phyloP scores from a whole-genome alignment of 805 yeast species.

The Danielia reshetovae region DNA sequence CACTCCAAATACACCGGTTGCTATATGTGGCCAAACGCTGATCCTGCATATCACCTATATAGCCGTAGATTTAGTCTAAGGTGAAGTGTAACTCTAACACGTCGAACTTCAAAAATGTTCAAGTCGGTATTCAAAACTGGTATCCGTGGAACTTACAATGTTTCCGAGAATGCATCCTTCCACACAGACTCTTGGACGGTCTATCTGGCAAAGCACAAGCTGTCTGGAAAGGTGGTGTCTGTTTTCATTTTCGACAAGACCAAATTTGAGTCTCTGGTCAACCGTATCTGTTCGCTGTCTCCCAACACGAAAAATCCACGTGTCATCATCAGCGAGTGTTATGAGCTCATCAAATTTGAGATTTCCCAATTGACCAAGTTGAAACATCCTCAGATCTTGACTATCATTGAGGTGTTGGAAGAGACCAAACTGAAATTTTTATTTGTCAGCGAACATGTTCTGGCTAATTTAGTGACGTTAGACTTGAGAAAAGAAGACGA shows the following conservation, averaged over 20 bases:
- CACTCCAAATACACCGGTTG: too few relatives aligned
- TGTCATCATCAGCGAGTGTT: slow-evolving; percentile 56
- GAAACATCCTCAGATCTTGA: slow-evolving; percentile 84
- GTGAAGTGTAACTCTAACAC: too few relatives aligned
- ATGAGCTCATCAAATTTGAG: slow-evolving; percentile 62
- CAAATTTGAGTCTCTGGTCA: slow-evolving; percentile 56
- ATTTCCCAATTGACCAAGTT: slow-evolving; percentile 71
- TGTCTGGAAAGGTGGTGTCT: slow-evolving; percentile 60
- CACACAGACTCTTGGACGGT: slow-evolving; percentile 79
- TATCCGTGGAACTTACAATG: slow-evolving; percentile 61
- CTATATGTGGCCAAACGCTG: too few relatives aligned
- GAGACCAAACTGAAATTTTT: slow-evolving; percentile 72
- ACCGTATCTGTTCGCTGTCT: slow-evolving; percentile 28
- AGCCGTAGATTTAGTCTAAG: too few relatives aligned
- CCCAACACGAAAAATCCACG: slow-evolving; percentile 42
- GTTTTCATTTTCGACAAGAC: slow-evolving; percentile 86
- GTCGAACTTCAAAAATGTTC: too few relatives aligned
- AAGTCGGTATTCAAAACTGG: slow-evolving; percentile 53
- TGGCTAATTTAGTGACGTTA: slow-evolving; percentile 46
- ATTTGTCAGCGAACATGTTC: slow-evolving; percentile 82
- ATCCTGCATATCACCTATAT: too few relatives aligned
- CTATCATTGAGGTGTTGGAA: slow-evolving; percentile 84
- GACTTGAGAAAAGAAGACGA: slow-evolving; percentile 51
- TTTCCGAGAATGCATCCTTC: slow-evolving; percentile 69
- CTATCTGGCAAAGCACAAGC: slow-evolving; percentile 74